Base-by-base conservation (phyloP, 306 rosid species). In the Vigna nakashimae region DNA sequence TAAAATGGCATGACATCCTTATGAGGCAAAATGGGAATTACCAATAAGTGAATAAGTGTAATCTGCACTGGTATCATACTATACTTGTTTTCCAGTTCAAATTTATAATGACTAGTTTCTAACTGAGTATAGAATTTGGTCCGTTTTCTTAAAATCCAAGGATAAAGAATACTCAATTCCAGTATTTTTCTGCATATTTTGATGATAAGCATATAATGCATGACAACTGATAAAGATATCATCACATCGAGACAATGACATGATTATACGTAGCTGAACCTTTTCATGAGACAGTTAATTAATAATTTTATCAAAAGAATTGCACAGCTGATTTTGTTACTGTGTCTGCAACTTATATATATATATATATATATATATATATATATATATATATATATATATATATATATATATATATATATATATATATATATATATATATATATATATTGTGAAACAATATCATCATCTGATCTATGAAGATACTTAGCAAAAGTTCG, bases 11-110 rank as follows among this genome's bases (percentile, higher is more conserved):
- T 48, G 38, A 17, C 9, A 80, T 13, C 70, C 45, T 17, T 64
- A 67, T 67, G 40, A 24, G 34, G 71, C 9, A 15, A 46, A 32
- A 57, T 67, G 74, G 48, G 50, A 50, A 68, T n/a, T 15, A 15
- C n/a, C 43, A 65, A 14, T 40, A 63, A 52, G 51, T 28, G 8
- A 65, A 14, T 40, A 63, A 52, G 51, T 28, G 8, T n/a, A 20
- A 42, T 17, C 46, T 20, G n/a, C 67, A 52, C 59, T 16, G 7
- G 7, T 38, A 71, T 52, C 6, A 5, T 8, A 40, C 6, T 1
- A 8, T 40, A 40, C 9, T 40, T 40, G 11, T 40, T 46, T 28
- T 46, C 8, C 6, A 2, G 7, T 36, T 36, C 40, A 36, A 5
- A 36, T 36, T 36, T 5, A 36, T 36, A 2, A 36, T 36, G 40